These are phyloP conservation scores for Aureobasidium subglaciale DNA, from an alignment of 2,329 filamentous ascomycete genomes.

Conservation along the genomic window DNA sequence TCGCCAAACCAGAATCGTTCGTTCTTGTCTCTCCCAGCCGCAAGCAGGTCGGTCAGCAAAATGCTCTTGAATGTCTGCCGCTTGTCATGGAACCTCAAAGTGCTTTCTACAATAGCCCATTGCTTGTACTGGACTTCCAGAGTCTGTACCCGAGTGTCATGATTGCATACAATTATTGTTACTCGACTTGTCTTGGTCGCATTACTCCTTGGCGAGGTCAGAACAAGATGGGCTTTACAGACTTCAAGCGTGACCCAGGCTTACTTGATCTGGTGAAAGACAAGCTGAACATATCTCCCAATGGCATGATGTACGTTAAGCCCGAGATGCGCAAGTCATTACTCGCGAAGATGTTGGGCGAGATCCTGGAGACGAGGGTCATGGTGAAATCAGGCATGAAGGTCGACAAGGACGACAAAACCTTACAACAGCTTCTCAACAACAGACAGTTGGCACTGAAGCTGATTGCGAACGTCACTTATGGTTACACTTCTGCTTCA, in stretches of 20 bases:
- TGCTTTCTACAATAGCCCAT: constrained; percentile 81
- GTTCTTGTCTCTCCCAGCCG: constrained; percentile 81
- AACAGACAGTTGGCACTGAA: constrained; percentile 92
- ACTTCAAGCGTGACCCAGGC: constrained; percentile 71
- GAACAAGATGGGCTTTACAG: constrained; percentile 90
- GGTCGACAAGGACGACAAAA: constrained; percentile 78
- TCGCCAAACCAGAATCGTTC: constrained; percentile 94
- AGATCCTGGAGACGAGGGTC: constrained; percentile 89
- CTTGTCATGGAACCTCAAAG: constrained; percentile 97
- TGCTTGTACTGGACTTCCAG: constrained; percentile 92
- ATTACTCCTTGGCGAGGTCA: constrained; percentile 80
- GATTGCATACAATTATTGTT: constrained; percentile 99
- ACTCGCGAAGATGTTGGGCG: constrained; percentile 90
- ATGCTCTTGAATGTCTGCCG: constrained; percentile 87
- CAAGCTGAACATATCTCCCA: constrained; percentile 85
- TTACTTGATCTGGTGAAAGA: constrained; percentile 73
- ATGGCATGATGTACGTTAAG: constrained; percentile 93
- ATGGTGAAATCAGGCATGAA: constrained; percentile 99
- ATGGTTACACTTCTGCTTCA: constrained; percentile 93
- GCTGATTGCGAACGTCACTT: constrained; percentile 96
- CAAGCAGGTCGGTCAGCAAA: constrained; percentile 88
- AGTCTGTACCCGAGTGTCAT: constrained; percentile 95
- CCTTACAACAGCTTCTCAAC: constrained; percentile 78
- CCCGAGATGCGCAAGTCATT: constrained; percentile 80
- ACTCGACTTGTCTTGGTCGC: constrained; percentile 88